A percentile compares a stretch with the other conserved stretches of the same genome.
These are phyloP conservation scores for Pseudogymnoascus sp. DNA, from an alignment of 2,329 filamentous ascomycete species.

Conservation along the genomic window DNA sequence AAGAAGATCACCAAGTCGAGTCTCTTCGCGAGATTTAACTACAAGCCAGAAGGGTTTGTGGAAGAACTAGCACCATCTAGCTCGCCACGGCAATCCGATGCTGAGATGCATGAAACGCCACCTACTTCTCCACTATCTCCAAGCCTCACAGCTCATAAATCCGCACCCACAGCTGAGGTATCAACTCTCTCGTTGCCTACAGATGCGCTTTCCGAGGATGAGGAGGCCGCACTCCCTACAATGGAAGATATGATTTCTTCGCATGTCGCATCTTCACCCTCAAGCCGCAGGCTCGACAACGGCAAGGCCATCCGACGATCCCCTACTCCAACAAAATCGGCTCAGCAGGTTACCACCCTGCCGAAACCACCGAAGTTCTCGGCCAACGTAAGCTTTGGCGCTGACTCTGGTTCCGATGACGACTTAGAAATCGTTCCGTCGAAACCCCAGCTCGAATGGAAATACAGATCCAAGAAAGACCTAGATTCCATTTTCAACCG, in stretches of 20 bases:
- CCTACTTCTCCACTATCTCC: constrained; percentile 57
- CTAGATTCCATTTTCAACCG: constrained; percentile 61
- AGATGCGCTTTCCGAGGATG: constrained; percentile 13
- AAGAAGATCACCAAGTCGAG: constrained; percentile 82
- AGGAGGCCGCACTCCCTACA: constrained; percentile 31
- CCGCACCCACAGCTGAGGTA: not conserved
- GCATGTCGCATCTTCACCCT: constrained; percentile 25
- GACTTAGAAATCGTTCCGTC: constrained; percentile 52
- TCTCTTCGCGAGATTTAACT: constrained; percentile 79
- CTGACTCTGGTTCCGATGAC: constrained; percentile 44
- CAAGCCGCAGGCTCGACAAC: constrained; percentile 37
- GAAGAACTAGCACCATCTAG: constrained; percentile 43
- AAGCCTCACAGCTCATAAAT: constrained; percentile 17
- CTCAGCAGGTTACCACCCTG: constrained; percentile 25
- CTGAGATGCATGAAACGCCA: constrained; percentile 52
- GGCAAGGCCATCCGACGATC: constrained; percentile 37
- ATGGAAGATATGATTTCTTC: constrained; percentile 23
- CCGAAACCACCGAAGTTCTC: constrained; percentile 32
- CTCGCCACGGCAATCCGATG: constrained; percentile 39
- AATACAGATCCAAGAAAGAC: constrained; percentile 34
- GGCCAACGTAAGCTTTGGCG: constrained; percentile 30
- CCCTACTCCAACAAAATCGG: constrained; percentile 11
- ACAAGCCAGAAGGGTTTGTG: constrained; percentile 36
- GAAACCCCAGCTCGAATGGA: not conserved
- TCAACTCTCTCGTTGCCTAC: not conserved